A percentile compares a stretch with the other conserved stretches of the same genome.
These are phyloP conservation scores for Talaromyces albobiverticillius DNA, from an alignment of 2,329 filamentous ascomycete species.

Conservation along the genomic window DNA sequence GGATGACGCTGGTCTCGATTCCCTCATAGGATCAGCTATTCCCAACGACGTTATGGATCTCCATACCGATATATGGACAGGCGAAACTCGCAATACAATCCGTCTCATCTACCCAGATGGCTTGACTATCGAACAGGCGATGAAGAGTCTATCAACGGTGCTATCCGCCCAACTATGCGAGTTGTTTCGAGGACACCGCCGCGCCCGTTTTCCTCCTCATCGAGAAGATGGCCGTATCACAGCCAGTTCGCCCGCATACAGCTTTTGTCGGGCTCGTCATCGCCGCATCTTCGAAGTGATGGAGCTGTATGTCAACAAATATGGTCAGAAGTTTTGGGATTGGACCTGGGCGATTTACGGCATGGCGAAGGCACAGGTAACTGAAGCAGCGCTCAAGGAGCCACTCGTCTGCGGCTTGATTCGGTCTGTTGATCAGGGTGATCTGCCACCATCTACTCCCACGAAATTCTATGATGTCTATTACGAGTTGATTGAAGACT, in stretches of 20 bases:
- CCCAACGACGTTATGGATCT: slow-evolving; percentile 8
- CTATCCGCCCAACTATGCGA: not conserved
- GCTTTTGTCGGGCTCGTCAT: slow-evolving; percentile 2
- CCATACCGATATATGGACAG: slow-evolving; percentile 3
- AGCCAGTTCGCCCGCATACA: not conserved
- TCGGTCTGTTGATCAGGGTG: not conserved
- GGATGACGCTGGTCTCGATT: slow-evolving; percentile 3
- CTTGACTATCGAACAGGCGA: not conserved
- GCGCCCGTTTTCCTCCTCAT: not conserved
- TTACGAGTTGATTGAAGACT: not conserved
- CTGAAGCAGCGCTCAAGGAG: not conserved
- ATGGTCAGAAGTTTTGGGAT: not conserved
- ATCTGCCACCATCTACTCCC: not conserved
- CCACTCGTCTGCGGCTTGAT: not conserved
- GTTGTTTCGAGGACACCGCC: not conserved
- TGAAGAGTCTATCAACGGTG: not conserved
- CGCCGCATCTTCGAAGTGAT: not conserved
- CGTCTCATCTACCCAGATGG: slow-evolving; percentile 1
- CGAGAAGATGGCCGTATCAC: slow-evolving; percentile 3
- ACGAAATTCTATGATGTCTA: not conserved
- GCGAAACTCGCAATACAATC: slow-evolving; percentile 4
- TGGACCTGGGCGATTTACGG: not conserved
- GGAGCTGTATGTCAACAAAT: not conserved
- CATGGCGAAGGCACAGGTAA: not conserved
- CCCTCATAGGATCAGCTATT: slow-evolving; percentile 2